phyloP scores from a whole-genome alignment of 2,329 filamentous ascomycete species.

The Scedosporium boydii region DNA sequence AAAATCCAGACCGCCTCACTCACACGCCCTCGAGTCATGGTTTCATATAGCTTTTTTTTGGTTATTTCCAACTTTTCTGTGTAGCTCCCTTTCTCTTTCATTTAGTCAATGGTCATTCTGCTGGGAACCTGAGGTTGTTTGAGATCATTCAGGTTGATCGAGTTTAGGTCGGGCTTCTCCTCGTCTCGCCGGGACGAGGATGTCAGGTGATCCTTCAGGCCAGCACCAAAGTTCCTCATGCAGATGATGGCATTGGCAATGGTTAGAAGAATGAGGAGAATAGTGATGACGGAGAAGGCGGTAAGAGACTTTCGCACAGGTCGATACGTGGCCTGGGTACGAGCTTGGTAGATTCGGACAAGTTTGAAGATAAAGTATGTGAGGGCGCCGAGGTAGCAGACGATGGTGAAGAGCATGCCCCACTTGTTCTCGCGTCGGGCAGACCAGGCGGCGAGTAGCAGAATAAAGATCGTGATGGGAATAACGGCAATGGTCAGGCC shows the following conservation, averaged over 20 bases:
- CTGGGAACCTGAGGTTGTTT: slow-evolving; percentile 43
- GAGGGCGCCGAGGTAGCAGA: slow-evolving; percentile 80
- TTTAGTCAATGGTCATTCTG: slow-evolving; percentile 54
- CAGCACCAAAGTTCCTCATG: slow-evolving; percentile 82
- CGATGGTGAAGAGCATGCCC: slow-evolving; percentile 70
- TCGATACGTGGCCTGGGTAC: slow-evolving; percentile 51
- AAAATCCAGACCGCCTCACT: neutral
- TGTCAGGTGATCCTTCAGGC: slow-evolving; percentile 78
- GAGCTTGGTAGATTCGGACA: slow-evolving; percentile 78
- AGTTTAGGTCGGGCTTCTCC: slow-evolving; percentile 47
- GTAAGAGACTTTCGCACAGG: slow-evolving; percentile 80
- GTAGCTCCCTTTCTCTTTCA: neutral
- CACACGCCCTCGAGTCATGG: neutral
- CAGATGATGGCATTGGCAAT: slow-evolving; percentile 82
- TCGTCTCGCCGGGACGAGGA: slow-evolving; percentile 34
- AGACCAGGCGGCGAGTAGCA: slow-evolving; percentile 76
- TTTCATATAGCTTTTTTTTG: neutral
- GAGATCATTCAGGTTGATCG: slow-evolving; percentile 46
- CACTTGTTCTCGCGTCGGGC: slow-evolving; percentile 71
- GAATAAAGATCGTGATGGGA: slow-evolving; percentile 80
- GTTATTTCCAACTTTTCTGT: slow-evolving; percentile 2
- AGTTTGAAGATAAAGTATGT: slow-evolving; percentile 98
- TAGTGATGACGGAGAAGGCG: slow-evolving; percentile 87
- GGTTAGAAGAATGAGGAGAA: slow-evolving; percentile 78
- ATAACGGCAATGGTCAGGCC: slow-evolving; percentile 82